These are phyloP conservation scores for Isatis tinctoria DNA, from an alignment of 345 rosid species.

Conservation along the genomic window DNA sequence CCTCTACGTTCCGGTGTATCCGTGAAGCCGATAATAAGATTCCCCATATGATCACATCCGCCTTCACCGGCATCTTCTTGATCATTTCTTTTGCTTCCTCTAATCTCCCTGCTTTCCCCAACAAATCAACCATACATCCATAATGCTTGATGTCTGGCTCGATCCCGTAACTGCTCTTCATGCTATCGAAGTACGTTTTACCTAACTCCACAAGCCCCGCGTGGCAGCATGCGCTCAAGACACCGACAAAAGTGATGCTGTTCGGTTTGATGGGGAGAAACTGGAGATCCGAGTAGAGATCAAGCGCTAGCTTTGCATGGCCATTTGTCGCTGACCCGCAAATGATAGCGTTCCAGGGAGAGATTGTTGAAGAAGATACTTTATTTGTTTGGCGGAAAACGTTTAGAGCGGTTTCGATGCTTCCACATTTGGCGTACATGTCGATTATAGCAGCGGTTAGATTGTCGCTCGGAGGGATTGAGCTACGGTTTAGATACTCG, in stretches of 20 bases:
- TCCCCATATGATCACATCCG: conserved; percentile 81
- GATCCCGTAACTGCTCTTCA: conserved; percentile 45
- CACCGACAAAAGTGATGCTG: conserved; percentile 74
- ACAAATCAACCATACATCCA: conserved; percentile 58
- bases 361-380: conserved; percentile 34
- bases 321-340: conserved; percentile 80
- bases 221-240: conserved; percentile 75
- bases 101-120: conserved; percentile 65
- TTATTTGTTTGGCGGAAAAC: conserved; percentile 50
- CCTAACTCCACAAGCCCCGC: conserved; percentile 59
- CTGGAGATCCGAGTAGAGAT: conserved; percentile 50
- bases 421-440: conserved; percentile 95
- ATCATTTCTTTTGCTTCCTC: conserved; percentile 63
- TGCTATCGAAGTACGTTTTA: conserved; percentile 48
- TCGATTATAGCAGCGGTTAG: conserved; percentile 75
- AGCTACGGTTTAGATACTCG: conserved; percentile 38
- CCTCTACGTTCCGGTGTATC: conserved; percentile 53
- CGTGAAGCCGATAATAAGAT: conserved; percentile 63
- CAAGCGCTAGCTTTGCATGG: conserved; percentile 49
- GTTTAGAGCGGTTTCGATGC: conserved; percentile 54
- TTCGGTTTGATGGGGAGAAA: conserved; percentile 41
- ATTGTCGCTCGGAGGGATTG: conserved; percentile 54
- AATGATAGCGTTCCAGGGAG: conserved; percentile 87
- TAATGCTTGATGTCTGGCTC: conserved; percentile 63
- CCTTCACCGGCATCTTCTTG: conserved; percentile 63